Base-by-base conservation (phyloP, 768 basidiomycete species). In the Hygrocybe punicea region DNA sequence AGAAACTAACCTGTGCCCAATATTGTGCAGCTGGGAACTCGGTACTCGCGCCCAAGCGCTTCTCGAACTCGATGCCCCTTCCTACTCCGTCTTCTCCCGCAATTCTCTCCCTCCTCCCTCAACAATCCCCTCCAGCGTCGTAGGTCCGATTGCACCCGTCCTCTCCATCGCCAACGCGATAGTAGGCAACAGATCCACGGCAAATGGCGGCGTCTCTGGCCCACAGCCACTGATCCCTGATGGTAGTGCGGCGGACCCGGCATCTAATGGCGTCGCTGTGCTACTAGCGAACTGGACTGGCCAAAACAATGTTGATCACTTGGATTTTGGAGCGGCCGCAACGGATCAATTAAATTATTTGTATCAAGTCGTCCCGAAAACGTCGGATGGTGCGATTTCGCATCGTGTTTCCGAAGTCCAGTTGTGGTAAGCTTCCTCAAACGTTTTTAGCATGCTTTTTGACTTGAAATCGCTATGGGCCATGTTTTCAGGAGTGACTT, bases 361-460 rank as follows among this genome's bases (percentile, higher is more conserved):
- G 35, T 71, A 85, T 21, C 63, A 76, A 33, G 66, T 69, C 0
- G 87, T 82, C 3, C 86, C 90, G 7, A 77, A 74, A 61, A 86
- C 89, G 1, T 56, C 60, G 2, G 87, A 91, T 59, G 93, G 93
- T 1, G 93, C 93, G 0, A 83, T 95, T 23, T 91, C 89, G 8
- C 93, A 95, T 67, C 80, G 90, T 0, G 71, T 76, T 37, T 75
- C 79, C 13, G 71, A 88, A 70, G 75, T 91, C 4, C 88, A 92
- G 66, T 77, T 91, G 10, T 92, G 89, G 87, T 87, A 57, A 51
- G 78, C 64, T 60, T 42, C 7, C 21, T 29, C 13, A 6, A n/a
- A 21, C 13, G 29, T 13, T 14, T 37, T 37, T 6, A 17, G 4
- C 51, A 36, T n/a, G 7, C 25, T 4, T 14, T 29, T 4, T 23